Base-by-base conservation (phyloP, 768 basidiomycete genomes). In the Mrakia blollopis region DNA sequence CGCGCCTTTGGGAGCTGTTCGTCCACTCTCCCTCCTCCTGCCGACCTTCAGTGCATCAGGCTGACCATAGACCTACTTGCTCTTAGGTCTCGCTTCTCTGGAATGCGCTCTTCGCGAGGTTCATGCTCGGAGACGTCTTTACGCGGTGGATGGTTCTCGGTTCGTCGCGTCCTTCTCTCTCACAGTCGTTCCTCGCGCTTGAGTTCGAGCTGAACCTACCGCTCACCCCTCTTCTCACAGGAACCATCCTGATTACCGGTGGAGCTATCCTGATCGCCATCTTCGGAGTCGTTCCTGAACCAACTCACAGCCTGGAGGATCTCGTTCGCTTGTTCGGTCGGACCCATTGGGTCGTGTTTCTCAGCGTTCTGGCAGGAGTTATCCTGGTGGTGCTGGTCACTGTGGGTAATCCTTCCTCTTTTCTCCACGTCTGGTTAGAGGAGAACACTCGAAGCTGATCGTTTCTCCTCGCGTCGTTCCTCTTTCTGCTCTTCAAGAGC, bases 281-380 rank as follows among this genome's bases (percentile, higher is more conserved):
- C 70, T 98, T 95, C 81, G 94, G 94, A 67, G 92, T 94, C 80
- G 92, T 98, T 0, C 90, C 91, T 28, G 94, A 96, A 83, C 89
- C 89, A 18, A 93, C 91, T 16, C 91, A 92, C 79, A 90, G 91
- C 1, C 86, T 98, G 25, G 91, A 94, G 77, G 93, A 94, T 82
- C 87, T 98, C 35, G 86, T 98, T 35, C 83, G 83, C 35, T 86
- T 96, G 13, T 94, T 94, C 83, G 84, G 86, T 72, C 85, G 94
- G 62, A 89, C 90, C 2, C 84, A 91, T 0, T 98, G 95, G 83
- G 84, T 94, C 52, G 88, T 86, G 6, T 96, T 93, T 86, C 92
- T 95, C 83, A 89, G 90, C 18, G 83, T 91, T 23, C 86, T 94
- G 3, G 89, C 89, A 30, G 85, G 87, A 57, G 82, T 86, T 7